A percentile compares a stretch with the other conserved stretches of the same genome.
Evolutionary conservation across 1,139 yeast genomes (phyloP).

Genomic region (Williopsis jadinii): DNA sequence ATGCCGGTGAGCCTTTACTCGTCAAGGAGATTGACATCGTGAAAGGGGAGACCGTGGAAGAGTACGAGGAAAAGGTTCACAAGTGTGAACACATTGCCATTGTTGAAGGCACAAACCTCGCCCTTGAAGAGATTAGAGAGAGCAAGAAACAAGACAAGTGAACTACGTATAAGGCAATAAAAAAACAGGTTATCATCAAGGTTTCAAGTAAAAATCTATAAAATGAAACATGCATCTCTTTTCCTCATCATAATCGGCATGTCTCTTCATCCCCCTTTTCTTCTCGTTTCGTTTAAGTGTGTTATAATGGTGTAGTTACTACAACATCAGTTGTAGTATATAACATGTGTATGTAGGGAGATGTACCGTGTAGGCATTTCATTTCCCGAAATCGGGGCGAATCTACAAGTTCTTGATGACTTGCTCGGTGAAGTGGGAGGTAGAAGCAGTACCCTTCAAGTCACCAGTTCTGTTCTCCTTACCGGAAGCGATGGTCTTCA

Average conservation of each 20-base stretch:
- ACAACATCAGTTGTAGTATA: too few species aligned
- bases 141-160: constrained; percentile 2
- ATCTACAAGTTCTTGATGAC: constrained; percentile 40
- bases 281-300: too few species aligned
- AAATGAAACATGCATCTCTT: too few species aligned
- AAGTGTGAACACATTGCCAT: constrained; percentile 80
- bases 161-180: not conserved
- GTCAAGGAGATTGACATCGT: constrained; percentile 69
- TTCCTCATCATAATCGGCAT: too few species aligned
- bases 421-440: constrained; percentile 81
- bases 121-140: constrained; percentile 35
- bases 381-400: too few species aligned
- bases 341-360: too few species aligned
- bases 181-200: too few species aligned
- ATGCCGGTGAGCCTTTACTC: constrained; percentile 82
- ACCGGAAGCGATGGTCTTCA: constrained; percentile 91
- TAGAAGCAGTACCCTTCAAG: constrained; percentile 87
- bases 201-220: too few species aligned
- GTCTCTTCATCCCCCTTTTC: too few species aligned
- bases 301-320: too few species aligned
- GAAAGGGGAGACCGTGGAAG: constrained; percentile 69
- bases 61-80: constrained; percentile 82
- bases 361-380: too few species aligned
- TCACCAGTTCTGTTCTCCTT: constrained; percentile 93
- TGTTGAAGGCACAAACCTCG: constrained; percentile 77